These are phyloP conservation scores for Thelonectria discophora DNA, from an alignment of 2,329 filamentous ascomycete species.

Conservation along the genomic window DNA sequence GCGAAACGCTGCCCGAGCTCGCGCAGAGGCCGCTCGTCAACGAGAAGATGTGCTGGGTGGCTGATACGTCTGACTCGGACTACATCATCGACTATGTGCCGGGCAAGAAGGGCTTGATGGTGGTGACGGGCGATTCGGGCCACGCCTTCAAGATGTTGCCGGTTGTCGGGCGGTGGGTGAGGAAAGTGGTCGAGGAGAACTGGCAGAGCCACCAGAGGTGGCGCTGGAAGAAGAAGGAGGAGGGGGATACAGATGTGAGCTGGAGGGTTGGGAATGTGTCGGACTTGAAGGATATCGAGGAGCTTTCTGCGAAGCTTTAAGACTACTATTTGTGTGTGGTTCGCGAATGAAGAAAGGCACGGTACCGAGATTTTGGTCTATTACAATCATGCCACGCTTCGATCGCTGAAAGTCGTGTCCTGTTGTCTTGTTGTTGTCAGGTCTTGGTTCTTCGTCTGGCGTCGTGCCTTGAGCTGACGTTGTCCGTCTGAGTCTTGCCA, in stretches of 20 bases:
- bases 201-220: conserved; percentile 56
- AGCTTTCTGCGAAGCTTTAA: not conserved
- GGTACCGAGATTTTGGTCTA: too few relatives aligned
- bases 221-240: conserved; percentile 58
- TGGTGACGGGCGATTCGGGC: conserved; percentile 65
- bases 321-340: not conserved
- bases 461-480: too few relatives aligned
- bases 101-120: conserved; percentile 51
- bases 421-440: too few relatives aligned
- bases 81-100: conserved; percentile 68
- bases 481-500: too few relatives aligned
- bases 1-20: conserved; percentile 60
- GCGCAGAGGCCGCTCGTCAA: conserved; percentile 62
- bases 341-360: too few relatives aligned
- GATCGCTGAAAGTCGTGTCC: too few relatives aligned
- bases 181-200: conserved; percentile 54
- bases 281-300: conserved; percentile 35
- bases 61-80: conserved; percentile 66
- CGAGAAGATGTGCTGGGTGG: conserved; percentile 67
- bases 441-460: too few relatives aligned
- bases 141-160: conserved; percentile 72
- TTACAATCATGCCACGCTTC: too few relatives aligned
- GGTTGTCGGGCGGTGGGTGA: conserved; percentile 61
- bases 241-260: conserved; percentile 41
- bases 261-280: conserved; percentile 45